These are phyloP conservation scores for Xylariaceae sp. DNA, from an alignment of 2,329 filamentous ascomycete species.

Conservation along the genomic window DNA sequence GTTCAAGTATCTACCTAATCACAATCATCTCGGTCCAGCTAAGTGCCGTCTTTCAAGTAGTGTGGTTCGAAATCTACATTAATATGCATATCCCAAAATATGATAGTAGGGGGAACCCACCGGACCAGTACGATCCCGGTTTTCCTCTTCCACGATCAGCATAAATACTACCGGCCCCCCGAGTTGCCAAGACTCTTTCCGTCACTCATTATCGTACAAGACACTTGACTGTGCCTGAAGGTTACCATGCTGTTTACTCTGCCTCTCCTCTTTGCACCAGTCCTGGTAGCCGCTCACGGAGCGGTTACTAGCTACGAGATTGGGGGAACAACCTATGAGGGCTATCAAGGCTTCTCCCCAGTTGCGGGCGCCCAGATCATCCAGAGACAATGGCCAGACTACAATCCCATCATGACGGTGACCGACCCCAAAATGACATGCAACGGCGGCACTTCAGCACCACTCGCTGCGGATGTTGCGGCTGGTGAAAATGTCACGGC, in stretches of 20 bases:
- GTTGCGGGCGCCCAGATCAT: constrained; percentile 53
- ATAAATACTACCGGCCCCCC: constrained; percentile 25
- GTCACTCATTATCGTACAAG: constrained; percentile 4
- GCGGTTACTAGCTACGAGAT: constrained; percentile 53
- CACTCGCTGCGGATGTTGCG: constrained; percentile 46
- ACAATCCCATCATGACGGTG: constrained; percentile 56
- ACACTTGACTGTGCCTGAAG: constrained; percentile 1
- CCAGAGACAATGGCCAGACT: constrained; percentile 60
- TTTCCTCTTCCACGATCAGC: constrained; percentile 21
- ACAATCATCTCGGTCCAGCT: background rate
- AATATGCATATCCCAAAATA: constrained; percentile 10
- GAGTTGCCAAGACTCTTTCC: constrained; percentile 17
- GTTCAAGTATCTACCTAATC: background rate
- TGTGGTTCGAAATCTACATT: constrained; percentile 4
- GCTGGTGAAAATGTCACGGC: constrained; percentile 53
- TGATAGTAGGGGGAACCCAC: constrained; percentile 15
- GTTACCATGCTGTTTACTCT: constrained; percentile 33
- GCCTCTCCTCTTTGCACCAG: constrained; percentile 31
- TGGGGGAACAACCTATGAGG: constrained; percentile 45
- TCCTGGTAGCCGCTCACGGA: constrained; percentile 40
- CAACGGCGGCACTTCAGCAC: constrained; percentile 56
- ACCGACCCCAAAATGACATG: constrained; percentile 56
- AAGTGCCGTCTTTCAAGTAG: background rate
- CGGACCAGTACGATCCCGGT: constrained; percentile 5
- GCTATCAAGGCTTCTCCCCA: constrained; percentile 54